phyloP scores from a whole-genome alignment of 257 asterid species.

The Penstemon davidsonii region DNA sequence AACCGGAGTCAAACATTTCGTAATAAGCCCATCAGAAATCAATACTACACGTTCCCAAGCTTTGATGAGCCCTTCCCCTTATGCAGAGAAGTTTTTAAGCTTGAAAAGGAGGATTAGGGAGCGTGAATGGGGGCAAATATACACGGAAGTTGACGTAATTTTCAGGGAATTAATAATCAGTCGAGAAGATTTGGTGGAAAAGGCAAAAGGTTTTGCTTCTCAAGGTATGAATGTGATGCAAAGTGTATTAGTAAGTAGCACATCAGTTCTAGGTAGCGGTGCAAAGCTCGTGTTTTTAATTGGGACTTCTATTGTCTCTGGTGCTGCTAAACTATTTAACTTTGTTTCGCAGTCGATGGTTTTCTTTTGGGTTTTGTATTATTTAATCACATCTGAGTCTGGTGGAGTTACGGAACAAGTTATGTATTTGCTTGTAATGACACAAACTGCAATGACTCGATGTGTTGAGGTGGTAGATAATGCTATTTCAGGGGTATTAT shows the following conservation, averaged over 20 bases:
- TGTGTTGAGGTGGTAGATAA: constrained; percentile 83
- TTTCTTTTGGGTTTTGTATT: constrained; percentile 86
- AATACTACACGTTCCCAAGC: constrained; percentile 53
- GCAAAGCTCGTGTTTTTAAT: constrained; percentile 63
- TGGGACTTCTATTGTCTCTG: constrained; percentile 74
- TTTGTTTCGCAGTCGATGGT: constrained; percentile 83
- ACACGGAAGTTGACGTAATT: constrained; percentile 59
- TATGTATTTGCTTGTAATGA: constrained; percentile 78
- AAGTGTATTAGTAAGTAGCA: constrained; percentile 63
- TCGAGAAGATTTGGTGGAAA: constrained; percentile 75
- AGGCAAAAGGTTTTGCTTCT: constrained; percentile 84
- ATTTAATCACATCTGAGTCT: constrained; percentile 85
- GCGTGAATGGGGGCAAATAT: constrained; percentile 79
- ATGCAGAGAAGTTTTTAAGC: constrained; percentile 67
- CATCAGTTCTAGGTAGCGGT: constrained; percentile 74
- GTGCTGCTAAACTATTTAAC: constrained; percentile 82
- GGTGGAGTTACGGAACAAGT: constrained; percentile 99
- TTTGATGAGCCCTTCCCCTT: constrained; percentile 63
- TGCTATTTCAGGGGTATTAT: constrained; percentile 81
- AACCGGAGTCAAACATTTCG: constrained; percentile 69
- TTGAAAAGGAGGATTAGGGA: constrained; percentile 57
- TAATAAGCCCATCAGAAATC: constrained; percentile 44
- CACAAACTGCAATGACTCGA: constrained; percentile 63
- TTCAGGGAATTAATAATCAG: constrained; percentile 72
- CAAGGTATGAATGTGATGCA: constrained; percentile 87